phyloP scores from a whole-genome alignment of 768 basidiomycete genomes.

The Kondoa subrosea region DNA sequence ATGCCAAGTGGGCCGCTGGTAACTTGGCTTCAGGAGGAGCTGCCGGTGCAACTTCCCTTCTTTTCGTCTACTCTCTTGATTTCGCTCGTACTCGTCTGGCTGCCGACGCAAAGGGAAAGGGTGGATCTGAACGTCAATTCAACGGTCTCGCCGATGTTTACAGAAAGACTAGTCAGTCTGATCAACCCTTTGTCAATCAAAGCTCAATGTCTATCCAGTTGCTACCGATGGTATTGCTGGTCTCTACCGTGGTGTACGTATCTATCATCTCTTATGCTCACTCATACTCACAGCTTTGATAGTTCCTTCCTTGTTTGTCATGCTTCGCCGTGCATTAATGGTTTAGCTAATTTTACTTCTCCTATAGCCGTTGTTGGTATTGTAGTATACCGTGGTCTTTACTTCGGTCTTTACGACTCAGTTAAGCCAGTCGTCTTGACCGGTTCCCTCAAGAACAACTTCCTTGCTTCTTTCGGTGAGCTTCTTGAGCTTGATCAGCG shows the following conservation, averaged over 20 bases:
- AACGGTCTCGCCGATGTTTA: constrained; percentile 74
- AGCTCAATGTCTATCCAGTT: too few relatives aligned
- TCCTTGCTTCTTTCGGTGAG: constrained; percentile 62
- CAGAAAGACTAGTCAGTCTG: constrained; percentile 84
- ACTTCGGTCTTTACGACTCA: constrained; percentile 28
- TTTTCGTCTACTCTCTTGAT: constrained; percentile 99
- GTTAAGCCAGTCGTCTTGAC: constrained; percentile 84
- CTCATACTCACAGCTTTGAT: too few relatives aligned
- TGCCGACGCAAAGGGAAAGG: constrained; percentile 88
- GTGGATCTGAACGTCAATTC: constrained; percentile 78
- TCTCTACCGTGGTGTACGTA: constrained; percentile 99
- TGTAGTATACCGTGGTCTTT: constrained; percentile 36
- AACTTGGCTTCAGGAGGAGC: constrained; percentile 98
- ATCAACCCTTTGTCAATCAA: too few relatives aligned
- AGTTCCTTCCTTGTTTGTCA: constrained; percentile 98
- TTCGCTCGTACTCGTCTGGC: constrained; percentile 99
- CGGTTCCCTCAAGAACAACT: constrained; percentile 53
- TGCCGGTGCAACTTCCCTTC: constrained; percentile 92
- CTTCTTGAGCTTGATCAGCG: constrained; percentile 14
- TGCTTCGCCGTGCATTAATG: too few relatives aligned
- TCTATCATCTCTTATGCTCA: too few relatives aligned
- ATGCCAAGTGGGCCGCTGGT: constrained; percentile 41
- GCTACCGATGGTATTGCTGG: constrained; percentile 91
- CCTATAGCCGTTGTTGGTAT: constrained; percentile 99
- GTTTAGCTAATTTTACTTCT: too few relatives aligned